A percentile compares a stretch with the other conserved stretches of the same genome.
These are phyloP conservation scores for Penicillium fimorum DNA, from an alignment of 495 filamentous ascomycete genomes.

Conservation along the genomic window DNA sequence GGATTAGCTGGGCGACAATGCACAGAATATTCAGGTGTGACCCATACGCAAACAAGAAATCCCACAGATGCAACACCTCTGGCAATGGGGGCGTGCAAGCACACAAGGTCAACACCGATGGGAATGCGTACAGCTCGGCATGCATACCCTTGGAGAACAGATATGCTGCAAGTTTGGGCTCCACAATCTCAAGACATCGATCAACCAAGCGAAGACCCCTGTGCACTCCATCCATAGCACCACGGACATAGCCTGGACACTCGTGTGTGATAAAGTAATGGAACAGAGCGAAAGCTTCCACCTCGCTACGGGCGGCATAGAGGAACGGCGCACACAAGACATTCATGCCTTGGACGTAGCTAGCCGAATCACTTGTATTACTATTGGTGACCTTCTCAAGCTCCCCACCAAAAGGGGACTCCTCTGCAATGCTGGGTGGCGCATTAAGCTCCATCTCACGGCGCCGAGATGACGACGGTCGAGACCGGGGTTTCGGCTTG, in stretches of 20 bases:
- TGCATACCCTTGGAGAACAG: constrained; percentile 81
- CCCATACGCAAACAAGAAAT: constrained; percentile 95
- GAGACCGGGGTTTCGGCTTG: constrained; percentile 46
- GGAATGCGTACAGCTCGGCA: constrained; percentile 96
- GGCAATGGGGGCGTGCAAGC: constrained; percentile 96
- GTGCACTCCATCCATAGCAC: constrained; percentile 97
- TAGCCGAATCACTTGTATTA: constrained; percentile 60
- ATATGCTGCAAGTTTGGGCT: constrained; percentile 80
- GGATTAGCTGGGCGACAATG: constrained; percentile 92
- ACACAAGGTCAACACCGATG: constrained; percentile 89
- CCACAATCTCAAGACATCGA: constrained; percentile 82
- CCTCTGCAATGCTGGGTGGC: constrained; percentile 47
- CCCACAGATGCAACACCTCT: constrained; percentile 94
- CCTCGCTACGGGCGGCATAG: constrained; percentile 91
- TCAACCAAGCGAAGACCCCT: constrained; percentile 88
- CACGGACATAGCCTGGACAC: constrained; percentile 89
- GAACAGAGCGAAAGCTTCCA: constrained; percentile 91
- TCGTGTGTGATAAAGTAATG: constrained; percentile 84
- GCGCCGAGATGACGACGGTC: constrained; percentile 38
- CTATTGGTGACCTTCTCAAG: constrained; percentile 9
- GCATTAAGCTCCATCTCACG: constrained; percentile 43
- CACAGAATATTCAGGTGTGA: constrained; percentile 93
- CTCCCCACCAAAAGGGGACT: constrained; percentile 22
- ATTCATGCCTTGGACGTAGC: constrained; percentile 99
- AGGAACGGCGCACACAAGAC: constrained; percentile 98